Percentiles rank a stretch among this genome's conserved stretches.
Evolutionary conservation across 305 asterid genomes (phyloP).

Genomic region (Ilex paraguariensis): DNA sequence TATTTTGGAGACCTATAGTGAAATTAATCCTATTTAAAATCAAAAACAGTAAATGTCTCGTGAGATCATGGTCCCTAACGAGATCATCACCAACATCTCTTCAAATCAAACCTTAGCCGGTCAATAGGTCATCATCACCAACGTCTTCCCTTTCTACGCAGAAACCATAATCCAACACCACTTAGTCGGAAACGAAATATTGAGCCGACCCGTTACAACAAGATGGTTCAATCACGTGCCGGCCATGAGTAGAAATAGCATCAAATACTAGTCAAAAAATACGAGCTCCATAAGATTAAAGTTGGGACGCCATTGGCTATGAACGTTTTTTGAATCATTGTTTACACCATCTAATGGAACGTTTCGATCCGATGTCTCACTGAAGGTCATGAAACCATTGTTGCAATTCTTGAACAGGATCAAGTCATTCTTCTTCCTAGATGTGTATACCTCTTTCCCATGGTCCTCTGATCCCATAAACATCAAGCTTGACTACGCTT

Average conservation of each 20-base stretch:
- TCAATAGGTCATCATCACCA: conserved; percentile 53
- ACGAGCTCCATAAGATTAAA: conserved; percentile 52
- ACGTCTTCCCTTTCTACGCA: conserved; percentile 67
- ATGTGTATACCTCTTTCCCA: conserved; percentile 77
- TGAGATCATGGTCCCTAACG: conserved; percentile 66
- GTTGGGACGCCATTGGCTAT: conserved; percentile 82
- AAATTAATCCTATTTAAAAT: no score
- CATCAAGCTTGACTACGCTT: conserved; percentile 63
- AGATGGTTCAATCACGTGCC: conserved; percentile 87
- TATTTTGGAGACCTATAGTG: no score
- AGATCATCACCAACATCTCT: conserved; percentile 57
- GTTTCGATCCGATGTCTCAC: conserved; percentile 58
- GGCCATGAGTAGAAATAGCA: conserved; percentile 67
- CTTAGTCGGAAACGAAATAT: conserved; percentile 83
- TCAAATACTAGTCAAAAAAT: conserved; percentile 35
- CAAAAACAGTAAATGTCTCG: no score
- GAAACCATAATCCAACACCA: conserved; percentile 76
- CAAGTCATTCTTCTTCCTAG: conserved; percentile 77
- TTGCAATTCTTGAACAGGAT: conserved; percentile 54
- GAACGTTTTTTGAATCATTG: conserved; percentile 62
- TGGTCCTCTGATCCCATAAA: conserved; percentile 54
- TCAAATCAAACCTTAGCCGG: conserved; percentile 59
- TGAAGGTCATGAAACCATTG: conserved; percentile 52
- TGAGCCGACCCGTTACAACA: conserved; percentile 59
- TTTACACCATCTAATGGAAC: conserved; percentile 79